phyloP scores from a whole-genome alignment of 2,329 filamentous ascomycete genomes.

The Periconia sp. region DNA sequence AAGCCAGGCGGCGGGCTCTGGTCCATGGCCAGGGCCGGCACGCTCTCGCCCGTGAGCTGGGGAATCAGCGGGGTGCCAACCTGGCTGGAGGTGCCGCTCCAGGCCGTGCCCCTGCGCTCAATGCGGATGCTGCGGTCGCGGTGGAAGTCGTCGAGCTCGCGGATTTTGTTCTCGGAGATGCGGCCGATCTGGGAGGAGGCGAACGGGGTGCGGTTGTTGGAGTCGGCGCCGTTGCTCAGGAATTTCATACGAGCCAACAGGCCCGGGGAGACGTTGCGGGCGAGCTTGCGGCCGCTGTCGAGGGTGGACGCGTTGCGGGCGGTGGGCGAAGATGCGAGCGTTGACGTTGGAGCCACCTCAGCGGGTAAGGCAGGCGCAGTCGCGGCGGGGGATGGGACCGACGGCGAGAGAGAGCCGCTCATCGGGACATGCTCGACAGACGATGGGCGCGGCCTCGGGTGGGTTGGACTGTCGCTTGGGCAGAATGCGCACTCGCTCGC shows the following conservation, averaged over 20 bases:
- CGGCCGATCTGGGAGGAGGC: slow-evolving; percentile 62
- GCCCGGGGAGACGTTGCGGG: slow-evolving; percentile 50
- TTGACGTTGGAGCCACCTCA: slow-evolving; percentile 17
- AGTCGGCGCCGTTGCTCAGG: slow-evolving; percentile 45
- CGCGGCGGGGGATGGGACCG: slow-evolving; percentile 16
- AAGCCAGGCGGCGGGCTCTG: slow-evolving; percentile 40
- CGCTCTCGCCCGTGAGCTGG: slow-evolving; percentile 45
- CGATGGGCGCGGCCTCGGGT: not conserved
- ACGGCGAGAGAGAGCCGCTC: slow-evolving; percentile 18
- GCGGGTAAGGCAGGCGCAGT: slow-evolving; percentile 7
- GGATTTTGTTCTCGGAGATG: slow-evolving; percentile 72
- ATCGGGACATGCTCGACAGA: slow-evolving; percentile 14
- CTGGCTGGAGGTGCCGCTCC: slow-evolving; percentile 66
- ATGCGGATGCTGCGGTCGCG: slow-evolving; percentile 61
- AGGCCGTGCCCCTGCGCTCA: slow-evolving; percentile 72
- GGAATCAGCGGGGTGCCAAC: slow-evolving; percentile 33
- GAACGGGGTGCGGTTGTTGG: slow-evolving; percentile 30
- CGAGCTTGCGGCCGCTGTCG: slow-evolving; percentile 40
- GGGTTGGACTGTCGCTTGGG: not conserved
- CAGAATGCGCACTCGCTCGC: not conserved
- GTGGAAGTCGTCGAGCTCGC: slow-evolving; percentile 71
- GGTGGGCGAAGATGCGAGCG: slow-evolving; percentile 20
- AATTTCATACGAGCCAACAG: slow-evolving; percentile 53
- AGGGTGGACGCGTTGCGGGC: slow-evolving; percentile 17
- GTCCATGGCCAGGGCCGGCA: slow-evolving; percentile 46